These are phyloP conservation scores for Asparagopsis taxiformis DNA, from an alignment of 31 red algal species.

Conservation along the genomic window DNA sequence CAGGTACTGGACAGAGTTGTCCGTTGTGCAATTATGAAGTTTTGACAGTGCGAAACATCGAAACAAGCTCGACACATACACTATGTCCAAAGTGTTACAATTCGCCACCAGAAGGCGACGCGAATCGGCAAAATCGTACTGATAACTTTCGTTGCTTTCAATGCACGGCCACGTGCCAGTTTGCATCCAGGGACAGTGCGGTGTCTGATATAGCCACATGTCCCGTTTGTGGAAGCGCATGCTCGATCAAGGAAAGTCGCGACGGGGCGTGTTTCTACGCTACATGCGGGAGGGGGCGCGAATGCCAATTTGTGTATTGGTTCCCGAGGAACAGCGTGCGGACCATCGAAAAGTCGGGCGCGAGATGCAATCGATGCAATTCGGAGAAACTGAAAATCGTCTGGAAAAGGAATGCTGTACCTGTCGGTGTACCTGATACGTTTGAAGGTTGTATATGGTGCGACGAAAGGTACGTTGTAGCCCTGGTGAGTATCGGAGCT, in stretches of 20 bases:
- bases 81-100: slow-evolving; percentile 72
- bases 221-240: slow-evolving; percentile 37
- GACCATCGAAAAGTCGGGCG: slow-evolving; percentile 8
- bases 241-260: slow-evolving; percentile 26
- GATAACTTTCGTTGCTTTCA: slow-evolving; percentile 74
- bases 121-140: slow-evolving; percentile 49
- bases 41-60: slow-evolving; percentile 32
- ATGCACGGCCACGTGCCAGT: slow-evolving; percentile 46
- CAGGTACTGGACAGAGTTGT: slow-evolving; percentile 37
- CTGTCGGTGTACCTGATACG: slow-evolving; percentile 6
- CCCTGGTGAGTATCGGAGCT: slow-evolving; percentile 33
- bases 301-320: slow-evolving; percentile 64
- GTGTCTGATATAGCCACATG: slow-evolving; percentile 73
- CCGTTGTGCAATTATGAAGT: slow-evolving; percentile 62
- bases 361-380: slow-evolving; percentile 13
- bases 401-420: slow-evolving; percentile 24
- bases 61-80: slow-evolving; percentile 36
- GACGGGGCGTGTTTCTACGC: too few species aligned
- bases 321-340: slow-evolving; percentile 35
- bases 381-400: slow-evolving; percentile 32
- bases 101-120: slow-evolving; percentile 30
- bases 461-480: slow-evolving; percentile 13
- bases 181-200: too few species aligned
- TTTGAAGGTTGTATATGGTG: slow-evolving; percentile 79
- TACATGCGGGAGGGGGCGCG: too few species aligned